Percentiles rank a stretch among this genome's conserved stretches.
phyloP scores from a whole-genome alignment of 495 filamentous ascomycete genomes.

The Lophiotrema nucula region DNA sequence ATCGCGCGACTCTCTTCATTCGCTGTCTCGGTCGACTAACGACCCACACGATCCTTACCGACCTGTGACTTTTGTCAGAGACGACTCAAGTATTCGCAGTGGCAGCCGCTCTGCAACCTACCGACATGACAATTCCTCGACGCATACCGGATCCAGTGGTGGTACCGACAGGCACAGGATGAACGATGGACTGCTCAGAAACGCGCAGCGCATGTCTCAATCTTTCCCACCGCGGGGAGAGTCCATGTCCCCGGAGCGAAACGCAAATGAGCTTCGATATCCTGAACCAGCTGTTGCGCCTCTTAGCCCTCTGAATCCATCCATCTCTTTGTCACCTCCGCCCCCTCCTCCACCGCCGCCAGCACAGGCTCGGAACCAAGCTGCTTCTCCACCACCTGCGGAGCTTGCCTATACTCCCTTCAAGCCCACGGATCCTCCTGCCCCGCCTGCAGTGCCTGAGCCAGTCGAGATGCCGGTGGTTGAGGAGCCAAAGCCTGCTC shows the following conservation, averaged over 20 bases:
- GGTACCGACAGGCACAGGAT: constrained; percentile 58
- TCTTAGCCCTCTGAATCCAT: constrained; percentile 14
- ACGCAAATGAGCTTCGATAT: constrained; percentile 14
- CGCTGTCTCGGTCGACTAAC: constrained; percentile 69
- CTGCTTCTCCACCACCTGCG: constrained; percentile 37
- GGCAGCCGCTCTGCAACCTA: constrained; percentile 32
- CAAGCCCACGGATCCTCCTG: constrained; percentile 2
- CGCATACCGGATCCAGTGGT: constrained; percentile 56
- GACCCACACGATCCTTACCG: constrained; percentile 81
- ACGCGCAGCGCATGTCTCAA: constrained; percentile 64
- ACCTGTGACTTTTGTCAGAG: constrained; percentile 61
- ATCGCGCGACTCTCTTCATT: constrained; percentile 82
- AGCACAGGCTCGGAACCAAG: constrained; percentile 17
- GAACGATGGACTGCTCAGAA: constrained; percentile 59
- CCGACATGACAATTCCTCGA: constrained; percentile 61
- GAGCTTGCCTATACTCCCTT: constrained; percentile 11
- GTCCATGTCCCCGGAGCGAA: constrained; percentile 16
- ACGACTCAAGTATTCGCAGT: constrained; percentile 40
- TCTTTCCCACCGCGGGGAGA: constrained; percentile 54
- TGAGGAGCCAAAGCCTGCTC: background rate
- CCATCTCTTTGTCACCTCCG: background rate
- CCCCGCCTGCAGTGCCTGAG: constrained; percentile 3
- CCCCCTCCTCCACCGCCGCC: constrained; percentile 16
- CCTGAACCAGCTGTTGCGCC: constrained; percentile 18
- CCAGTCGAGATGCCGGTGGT: constrained; percentile 10